Evolutionary conservation across 768 basidiomycete species (phyloP), one percentile per base, ranked within the genome.

Genomic region (Arthromyces matolae): DNA sequence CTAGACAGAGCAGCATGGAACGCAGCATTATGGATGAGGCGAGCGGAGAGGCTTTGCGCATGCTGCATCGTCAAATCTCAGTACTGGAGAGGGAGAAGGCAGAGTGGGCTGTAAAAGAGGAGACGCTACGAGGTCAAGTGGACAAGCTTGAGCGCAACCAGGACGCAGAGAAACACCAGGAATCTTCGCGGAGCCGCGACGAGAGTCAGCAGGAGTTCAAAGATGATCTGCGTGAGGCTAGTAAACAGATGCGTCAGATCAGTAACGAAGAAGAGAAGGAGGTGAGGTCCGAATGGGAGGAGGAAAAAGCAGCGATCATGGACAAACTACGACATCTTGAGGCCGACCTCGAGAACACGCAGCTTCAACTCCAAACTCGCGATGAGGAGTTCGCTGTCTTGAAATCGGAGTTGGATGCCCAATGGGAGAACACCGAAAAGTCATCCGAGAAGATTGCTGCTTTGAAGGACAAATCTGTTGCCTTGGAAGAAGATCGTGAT

Each of bases 21-120:
- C 71, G 84, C 16, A 88, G 90, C 52, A 68, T 94, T 32, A 93
- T 95, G 75, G 87, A 89, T 57, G 85, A 84, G 54, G 85, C 88
- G 1, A 88, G 86, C 49, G 77, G 85, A 2, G 83, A 83, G 64
- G 90, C 84, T 24, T 70, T 97, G 59, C 75, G 88, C 36, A 81
- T 82, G 66, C 75, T 96, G 35, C 89, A 97, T 58, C 66, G 76
- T 5, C 84, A 89, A 60, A 91, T 97, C 52, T 77, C 79, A 7
- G 75, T 78, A n/a, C 71, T 94, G 29, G 85, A 89, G 57, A 68
- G 78, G 34, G 87, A 88, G 67, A 81, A 76, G 63, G 63, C 57
- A 9, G 78, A 81, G 2, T 67, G 71, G 64, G 60, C 62, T 49
- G 67, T 62, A 54, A 66, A 63, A 49, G 79, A 80, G 53, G 68